Conservation (phyloP, 257 asterid genomes). For the Datura wrightii region DNA sequence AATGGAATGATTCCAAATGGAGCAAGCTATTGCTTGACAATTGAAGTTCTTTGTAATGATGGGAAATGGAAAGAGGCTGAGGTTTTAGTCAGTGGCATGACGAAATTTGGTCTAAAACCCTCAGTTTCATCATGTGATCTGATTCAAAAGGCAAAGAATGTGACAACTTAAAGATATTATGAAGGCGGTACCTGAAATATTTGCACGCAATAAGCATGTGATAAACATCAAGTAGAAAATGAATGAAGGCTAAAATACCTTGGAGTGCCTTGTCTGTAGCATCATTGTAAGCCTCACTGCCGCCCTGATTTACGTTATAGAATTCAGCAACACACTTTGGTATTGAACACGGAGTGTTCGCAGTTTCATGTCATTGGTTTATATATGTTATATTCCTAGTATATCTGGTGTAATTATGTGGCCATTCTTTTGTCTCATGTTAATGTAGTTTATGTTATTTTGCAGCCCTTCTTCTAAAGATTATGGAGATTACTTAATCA, state of each 20-base stretch:
- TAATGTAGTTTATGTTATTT: not conserved
- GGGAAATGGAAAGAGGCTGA: constrained; percentile 60
- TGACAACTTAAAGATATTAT: constrained; percentile 1
- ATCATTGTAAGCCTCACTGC: not conserved
- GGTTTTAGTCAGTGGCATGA: constrained; percentile 53
- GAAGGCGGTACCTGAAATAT: not conserved
- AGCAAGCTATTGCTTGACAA: constrained; percentile 70
- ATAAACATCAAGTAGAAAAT: not conserved
- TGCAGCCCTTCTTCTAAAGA: not conserved
- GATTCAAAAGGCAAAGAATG: constrained; percentile 36
- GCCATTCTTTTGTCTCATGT: not conserved
- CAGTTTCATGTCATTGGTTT: not conserved
- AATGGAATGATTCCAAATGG: constrained; percentile 65
- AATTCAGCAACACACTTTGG: not conserved
- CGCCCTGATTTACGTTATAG: not conserved
- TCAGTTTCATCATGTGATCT: constrained; percentile 39
- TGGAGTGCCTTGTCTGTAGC: not conserved
- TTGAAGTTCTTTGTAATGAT: constrained; percentile 59
- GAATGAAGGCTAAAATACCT: not conserved
- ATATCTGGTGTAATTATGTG: not conserved
- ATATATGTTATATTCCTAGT: not conserved
- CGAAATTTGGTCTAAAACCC: constrained; percentile 61
- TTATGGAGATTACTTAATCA: not conserved
- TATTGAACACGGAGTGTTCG: not conserved
- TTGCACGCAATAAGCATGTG: not conserved